These are phyloP conservation scores for Purpureocillium takamizusanense DNA, from an alignment of 2,329 filamentous ascomycete genomes.

Conservation along the genomic window DNA sequence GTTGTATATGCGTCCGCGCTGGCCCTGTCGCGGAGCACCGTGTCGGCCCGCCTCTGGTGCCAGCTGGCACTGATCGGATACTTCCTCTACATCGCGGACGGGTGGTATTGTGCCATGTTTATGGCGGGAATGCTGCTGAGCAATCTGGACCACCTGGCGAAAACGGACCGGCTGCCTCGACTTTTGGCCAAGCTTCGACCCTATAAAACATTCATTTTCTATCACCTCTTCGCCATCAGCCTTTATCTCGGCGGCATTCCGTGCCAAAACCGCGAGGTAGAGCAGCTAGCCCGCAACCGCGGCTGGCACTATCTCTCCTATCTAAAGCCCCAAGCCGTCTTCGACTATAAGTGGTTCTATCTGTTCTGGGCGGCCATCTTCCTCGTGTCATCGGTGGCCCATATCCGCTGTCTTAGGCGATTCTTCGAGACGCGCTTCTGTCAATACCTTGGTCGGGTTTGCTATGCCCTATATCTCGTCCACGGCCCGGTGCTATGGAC, in stretches of 20 bases:
- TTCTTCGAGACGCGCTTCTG: constrained; percentile 51
- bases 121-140: constrained; percentile 51
- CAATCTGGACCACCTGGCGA: constrained; percentile 49
- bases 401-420: constrained; percentile 45
- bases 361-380: constrained; percentile 52
- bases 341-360: constrained; percentile 60
- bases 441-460: constrained; percentile 54
- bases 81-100: constrained; percentile 60
- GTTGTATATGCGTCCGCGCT: constrained; percentile 49
- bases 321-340: constrained; percentile 57
- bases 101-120: constrained; percentile 55
- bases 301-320: constrained; percentile 53
- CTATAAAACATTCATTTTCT: constrained; percentile 41
- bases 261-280: constrained; percentile 35
- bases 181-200: constrained; percentile 36
- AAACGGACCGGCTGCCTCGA: constrained; percentile 37
- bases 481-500: constrained; percentile 53
- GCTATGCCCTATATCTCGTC: constrained; percentile 54
- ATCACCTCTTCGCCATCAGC: constrained; percentile 39
- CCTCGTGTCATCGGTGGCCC: constrained; percentile 44
- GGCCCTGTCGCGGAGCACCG: constrained; percentile 46
- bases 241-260: constrained; percentile 55
- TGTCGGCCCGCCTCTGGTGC: constrained; percentile 44
- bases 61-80: constrained; percentile 48
- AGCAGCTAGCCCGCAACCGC: constrained; percentile 40